Evolutionary conservation across 1,139 yeast genomes (phyloP), one percentile per base, ranked within the genome.

Genomic region (Blastobotrys persicus): DNA sequence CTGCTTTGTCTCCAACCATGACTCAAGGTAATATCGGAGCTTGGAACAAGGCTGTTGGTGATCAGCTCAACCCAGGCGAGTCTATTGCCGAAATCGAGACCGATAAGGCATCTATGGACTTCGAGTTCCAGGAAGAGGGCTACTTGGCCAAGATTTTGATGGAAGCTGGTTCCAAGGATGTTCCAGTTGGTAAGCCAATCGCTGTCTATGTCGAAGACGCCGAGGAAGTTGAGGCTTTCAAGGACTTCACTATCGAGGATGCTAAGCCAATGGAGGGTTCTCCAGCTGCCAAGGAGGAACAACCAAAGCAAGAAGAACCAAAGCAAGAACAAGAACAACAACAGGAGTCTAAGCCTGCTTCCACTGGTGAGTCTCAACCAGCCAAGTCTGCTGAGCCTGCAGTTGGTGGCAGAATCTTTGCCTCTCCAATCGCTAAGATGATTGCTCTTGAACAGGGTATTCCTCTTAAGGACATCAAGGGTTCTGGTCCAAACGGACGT

Each of bases 71-170:
- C 23, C 94, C 97, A 26, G 98, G 98, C 70, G 97, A 91, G 67
- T 83, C 94, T 49, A 80, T 92, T 61, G 97, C 96, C 51, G 98
- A 92, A 72, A 85, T 92, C 59, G 98, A 92, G 75, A 92, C 99
- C 59, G 99, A 92, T 71, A 92, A 92, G 77, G 98, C 99, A 51
- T 85, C 91, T 57, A 92, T 92, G 96, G 99, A 94, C 73, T 92
- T 89, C 65, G 99, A 92, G 74, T 92, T 92, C 77, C 98, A 91
- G 75, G 99, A 94, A 63, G 99, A 94, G 53, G 99, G 98, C 53
- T 89, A 68, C 75, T 76, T 92, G 66, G 98, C 98, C 59, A 88
- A 92, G 77, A 83, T 89, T 60, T 76, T 94, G 60, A 78, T 89
- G 56, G 89, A 80, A 33, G 91, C 83, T 57, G 97, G 98, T 48